Percentiles rank a stretch among this genome's conserved stretches.
Evolutionary conservation across 495 filamentous ascomycete genomes (phyloP).

Genomic region (Hypoxylon subgilvum): DNA sequence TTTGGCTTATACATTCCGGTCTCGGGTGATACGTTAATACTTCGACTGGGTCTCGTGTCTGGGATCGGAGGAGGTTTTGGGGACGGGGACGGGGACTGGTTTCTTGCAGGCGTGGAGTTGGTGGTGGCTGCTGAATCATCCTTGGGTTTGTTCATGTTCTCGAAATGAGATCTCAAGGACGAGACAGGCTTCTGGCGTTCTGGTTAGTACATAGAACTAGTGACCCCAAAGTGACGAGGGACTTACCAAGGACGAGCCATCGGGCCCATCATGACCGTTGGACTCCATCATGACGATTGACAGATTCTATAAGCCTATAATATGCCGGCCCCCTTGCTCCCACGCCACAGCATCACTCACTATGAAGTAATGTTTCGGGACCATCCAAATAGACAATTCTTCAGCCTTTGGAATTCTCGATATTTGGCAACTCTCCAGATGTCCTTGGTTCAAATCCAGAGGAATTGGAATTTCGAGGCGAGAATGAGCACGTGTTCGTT

Average conservation of each 20-base stretch:
- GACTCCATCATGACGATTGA: conserved; percentile 49
- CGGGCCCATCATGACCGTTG: conserved; percentile 52
- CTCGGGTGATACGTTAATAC: conserved; percentile 32
- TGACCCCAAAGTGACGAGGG: not conserved
- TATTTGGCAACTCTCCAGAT: conserved; percentile 2
- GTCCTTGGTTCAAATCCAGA: conserved; percentile 13
- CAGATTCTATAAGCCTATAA: conserved; percentile 40
- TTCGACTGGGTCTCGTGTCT: conserved; percentile 51
- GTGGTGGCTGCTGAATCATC: conserved; percentile 36
- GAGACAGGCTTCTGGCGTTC: conserved; percentile 75
- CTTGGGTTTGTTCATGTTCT: conserved; percentile 73
- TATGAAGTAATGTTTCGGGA: conserved; percentile 5
- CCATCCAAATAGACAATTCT: conserved; percentile 15
- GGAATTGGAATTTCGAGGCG: not conserved
- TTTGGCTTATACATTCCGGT: conserved; percentile 34
- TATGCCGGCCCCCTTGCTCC: conserved; percentile 28
- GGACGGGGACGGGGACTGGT: conserved; percentile 53
- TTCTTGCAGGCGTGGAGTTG: conserved; percentile 39
- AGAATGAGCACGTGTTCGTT: conserved; percentile 21
- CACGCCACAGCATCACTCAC: conserved; percentile 38
- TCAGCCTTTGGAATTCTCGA: not conserved
- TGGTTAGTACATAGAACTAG: conserved; percentile 33
- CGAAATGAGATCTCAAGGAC: conserved; percentile 89
- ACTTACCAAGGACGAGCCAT: conserved; percentile 67
- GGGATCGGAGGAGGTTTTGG: conserved; percentile 60